Conservation (phyloP, 2,329 filamentous ascomycete genomes). For the Elsinoe ampelina region DNA sequence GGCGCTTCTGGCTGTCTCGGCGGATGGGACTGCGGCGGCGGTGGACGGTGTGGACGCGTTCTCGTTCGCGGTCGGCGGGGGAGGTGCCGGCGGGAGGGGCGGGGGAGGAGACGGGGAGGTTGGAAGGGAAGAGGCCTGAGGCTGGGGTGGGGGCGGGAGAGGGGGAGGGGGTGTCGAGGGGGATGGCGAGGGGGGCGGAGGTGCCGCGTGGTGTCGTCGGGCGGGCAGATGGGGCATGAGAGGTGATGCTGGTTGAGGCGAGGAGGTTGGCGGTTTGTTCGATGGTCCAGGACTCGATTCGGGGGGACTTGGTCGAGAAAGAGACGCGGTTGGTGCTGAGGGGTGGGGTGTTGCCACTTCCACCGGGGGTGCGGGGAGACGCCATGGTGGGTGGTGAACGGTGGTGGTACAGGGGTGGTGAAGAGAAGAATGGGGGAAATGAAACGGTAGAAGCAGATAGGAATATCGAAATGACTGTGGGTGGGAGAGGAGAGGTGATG, state of each 20-base stretch:
- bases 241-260: slow-evolving; percentile 32
- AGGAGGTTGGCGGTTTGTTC: slow-evolving; percentile 37
- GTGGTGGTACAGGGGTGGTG: not conserved
- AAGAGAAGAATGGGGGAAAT: not conserved
- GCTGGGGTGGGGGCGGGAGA: slow-evolving; percentile 48
- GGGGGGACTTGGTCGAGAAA: slow-evolving; percentile 4
- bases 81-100: slow-evolving; percentile 18
- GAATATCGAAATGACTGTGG: slow-evolving; percentile 9
- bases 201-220: slow-evolving; percentile 39
- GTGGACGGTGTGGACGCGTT: slow-evolving; percentile 37
- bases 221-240: slow-evolving; percentile 22
- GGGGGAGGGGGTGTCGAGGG: slow-evolving; percentile 51
- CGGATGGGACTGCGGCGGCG: slow-evolving; percentile 47
- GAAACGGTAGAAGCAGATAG: not conserved
- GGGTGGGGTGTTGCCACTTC: not conserved
- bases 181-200: slow-evolving; percentile 60
- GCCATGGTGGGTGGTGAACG: not conserved
- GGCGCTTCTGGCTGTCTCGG: slow-evolving; percentile 53
- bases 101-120: slow-evolving; percentile 37
- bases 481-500: not conserved
- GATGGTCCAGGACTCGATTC: slow-evolving; percentile 39
- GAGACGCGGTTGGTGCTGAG: not conserved
- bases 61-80: slow-evolving; percentile 21
- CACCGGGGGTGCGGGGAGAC: not conserved
- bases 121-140: slow-evolving; percentile 66